phyloP scores from a whole-genome alignment of 2,329 filamentous ascomycete genomes.

The Neopestalotiopsis sp. region DNA sequence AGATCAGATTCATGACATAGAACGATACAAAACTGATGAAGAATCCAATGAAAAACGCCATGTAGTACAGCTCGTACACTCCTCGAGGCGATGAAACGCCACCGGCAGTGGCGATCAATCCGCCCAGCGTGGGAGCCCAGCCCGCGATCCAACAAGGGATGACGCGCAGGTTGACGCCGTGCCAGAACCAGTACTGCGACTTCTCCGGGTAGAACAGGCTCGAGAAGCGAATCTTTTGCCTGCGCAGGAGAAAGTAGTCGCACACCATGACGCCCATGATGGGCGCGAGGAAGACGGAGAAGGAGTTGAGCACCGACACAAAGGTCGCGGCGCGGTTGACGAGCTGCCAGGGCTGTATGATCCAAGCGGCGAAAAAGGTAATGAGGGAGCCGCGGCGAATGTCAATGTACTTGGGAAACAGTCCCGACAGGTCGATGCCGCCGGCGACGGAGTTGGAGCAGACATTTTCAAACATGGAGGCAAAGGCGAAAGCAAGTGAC shows the following conservation, averaged over 20 bases:
- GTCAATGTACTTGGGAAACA: constrained; percentile 31
- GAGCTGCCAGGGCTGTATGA: constrained; percentile 34
- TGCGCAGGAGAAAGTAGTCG: constrained; percentile 40
- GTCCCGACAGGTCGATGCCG: constrained; percentile 30
- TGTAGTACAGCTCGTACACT: constrained; percentile 22
- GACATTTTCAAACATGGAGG: constrained; percentile 44
- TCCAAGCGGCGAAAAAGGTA: constrained; percentile 30
- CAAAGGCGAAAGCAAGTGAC: constrained; percentile 42
- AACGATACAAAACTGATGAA: constrained; percentile 22
- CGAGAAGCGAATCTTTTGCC: constrained; percentile 38
- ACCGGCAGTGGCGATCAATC: constrained; percentile 41
- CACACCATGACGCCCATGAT: constrained; percentile 41
- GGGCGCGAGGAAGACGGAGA: constrained; percentile 42
- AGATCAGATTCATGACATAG: constrained; percentile 20
- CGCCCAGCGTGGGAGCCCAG: constrained; percentile 48
- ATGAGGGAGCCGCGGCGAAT: constrained; percentile 32
- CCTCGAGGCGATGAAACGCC: constrained; percentile 27
- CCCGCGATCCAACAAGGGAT: constrained; percentile 47
- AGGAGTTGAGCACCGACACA: constrained; percentile 39
- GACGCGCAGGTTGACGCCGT: constrained; percentile 46
- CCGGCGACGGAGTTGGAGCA: constrained; percentile 34
- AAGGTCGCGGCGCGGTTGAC: constrained; percentile 32
- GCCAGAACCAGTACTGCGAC: constrained; percentile 46
- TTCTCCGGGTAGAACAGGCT: constrained; percentile 35
- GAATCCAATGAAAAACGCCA: constrained; percentile 25